Evolutionary conservation across 768 basidiomycete genomes (phyloP), one percentile per base, ranked within the genome.

Genomic region (Xanthoconium purpureum): DNA sequence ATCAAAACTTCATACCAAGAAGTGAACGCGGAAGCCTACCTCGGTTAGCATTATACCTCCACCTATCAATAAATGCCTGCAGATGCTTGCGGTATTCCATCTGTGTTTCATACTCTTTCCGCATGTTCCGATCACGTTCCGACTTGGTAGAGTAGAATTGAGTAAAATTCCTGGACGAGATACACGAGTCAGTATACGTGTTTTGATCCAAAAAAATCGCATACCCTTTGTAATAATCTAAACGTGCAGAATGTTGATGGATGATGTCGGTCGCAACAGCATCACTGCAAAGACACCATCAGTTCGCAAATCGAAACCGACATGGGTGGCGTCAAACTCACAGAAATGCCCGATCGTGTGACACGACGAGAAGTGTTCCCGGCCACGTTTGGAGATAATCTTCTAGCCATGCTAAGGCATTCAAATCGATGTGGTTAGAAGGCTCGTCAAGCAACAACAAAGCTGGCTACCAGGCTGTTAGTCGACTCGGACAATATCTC

Each of bases 61-160:
- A 99, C 51, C 94, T 81, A 66, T 98, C 97, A 63, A 99, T 98
- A 76, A 97, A 99, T 0, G 96, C 94, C 69, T 98, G 96, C 32
- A 98, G 75, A 76, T 97, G 93, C 65, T 90, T 89, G 54, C 97
- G 97, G 32, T 94, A 94, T 63, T 94, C 82, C 98, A 83, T 70
- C 98, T 86, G 73, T 99, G 93, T 79, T 35, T 98, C 96, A 72
- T 98, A 99, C 71, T 98, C 96, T 73, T 94, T 94, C 40, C 84
- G 84, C 72, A 95, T 75, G 66, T 94, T 94, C 56, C 86, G 85
- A 63, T 94, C 90, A 29, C 97, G 88, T 68, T 98, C 97, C 5
- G 89, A 91, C 75, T 98, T 98, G 20, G 96, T 98, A 2, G 96
- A 95, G 70, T 99, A 98, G 80, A 99, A 98, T 71, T 98, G 95